Evolutionary conservation across 768 basidiomycete genomes (phyloP).

Genomic region (Pholiota microspora): DNA sequence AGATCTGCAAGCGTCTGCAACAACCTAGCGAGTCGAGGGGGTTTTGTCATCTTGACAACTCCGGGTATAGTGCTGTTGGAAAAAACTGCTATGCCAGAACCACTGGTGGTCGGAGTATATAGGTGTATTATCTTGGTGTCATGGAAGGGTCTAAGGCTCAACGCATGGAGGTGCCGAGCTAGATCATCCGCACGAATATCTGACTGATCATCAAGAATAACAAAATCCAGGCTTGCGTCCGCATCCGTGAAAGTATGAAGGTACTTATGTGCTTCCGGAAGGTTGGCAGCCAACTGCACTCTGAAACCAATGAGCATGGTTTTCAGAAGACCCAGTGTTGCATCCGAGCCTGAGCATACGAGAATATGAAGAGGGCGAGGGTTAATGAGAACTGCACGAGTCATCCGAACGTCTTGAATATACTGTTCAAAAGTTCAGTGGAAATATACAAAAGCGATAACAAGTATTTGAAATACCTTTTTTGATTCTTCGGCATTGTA

Average conservation of each 20-base stretch:
- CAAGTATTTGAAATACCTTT: constrained; percentile 36
- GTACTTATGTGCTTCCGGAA: constrained; percentile 43
- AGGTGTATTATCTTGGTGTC: constrained; percentile 70
- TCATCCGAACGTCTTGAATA: constrained; percentile 41
- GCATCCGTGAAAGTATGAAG: constrained; percentile 31
- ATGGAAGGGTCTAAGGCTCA: constrained; percentile 33
- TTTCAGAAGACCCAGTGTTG: constrained; percentile 53
- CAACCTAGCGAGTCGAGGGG: constrained; percentile 57
- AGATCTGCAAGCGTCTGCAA: constrained; percentile 60
- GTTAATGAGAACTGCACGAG: constrained; percentile 45
- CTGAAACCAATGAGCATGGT: constrained; percentile 57
- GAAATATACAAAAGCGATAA: background rate
- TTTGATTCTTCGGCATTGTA: constrained; percentile 54
- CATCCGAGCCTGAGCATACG: constrained; percentile 56
- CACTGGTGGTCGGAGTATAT: constrained; percentile 67
- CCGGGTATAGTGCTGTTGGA: constrained; percentile 48
- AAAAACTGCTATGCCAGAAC: constrained; percentile 50
- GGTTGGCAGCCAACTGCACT: constrained; percentile 40
- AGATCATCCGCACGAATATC: constrained; percentile 58
- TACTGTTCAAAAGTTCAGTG: constrained; percentile 31
- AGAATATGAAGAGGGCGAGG: constrained; percentile 49
- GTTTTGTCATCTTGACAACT: constrained; percentile 69
- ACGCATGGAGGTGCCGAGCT: constrained; percentile 44
- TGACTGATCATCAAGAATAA: constrained; percentile 66
- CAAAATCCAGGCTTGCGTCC: constrained; percentile 51